Conservation (phyloP, 1,284 basidiomycete genomes). For the Coniferiporia weirii region DNA sequence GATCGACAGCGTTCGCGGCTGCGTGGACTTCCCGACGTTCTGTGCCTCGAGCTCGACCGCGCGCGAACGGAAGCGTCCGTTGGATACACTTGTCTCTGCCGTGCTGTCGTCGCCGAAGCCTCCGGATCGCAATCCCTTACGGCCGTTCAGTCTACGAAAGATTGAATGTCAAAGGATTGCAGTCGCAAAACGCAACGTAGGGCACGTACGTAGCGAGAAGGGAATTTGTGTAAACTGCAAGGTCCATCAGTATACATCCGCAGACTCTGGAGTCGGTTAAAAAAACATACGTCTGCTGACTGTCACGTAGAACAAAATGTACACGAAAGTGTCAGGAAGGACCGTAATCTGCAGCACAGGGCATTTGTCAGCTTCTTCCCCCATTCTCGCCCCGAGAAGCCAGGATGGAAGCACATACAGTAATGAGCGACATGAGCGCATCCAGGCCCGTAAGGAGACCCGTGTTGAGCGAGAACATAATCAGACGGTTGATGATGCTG, state of each 20-base stretch:
- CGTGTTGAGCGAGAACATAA: conserved; percentile 18
- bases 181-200: background rate
- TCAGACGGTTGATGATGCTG: conserved; percentile 17
- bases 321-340: conserved; percentile 14
- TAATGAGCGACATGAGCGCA: conserved; percentile 15
- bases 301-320: conserved; percentile 16
- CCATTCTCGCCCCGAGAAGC: background rate
- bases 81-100: conserved; percentile 7
- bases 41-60: conserved; percentile 13
- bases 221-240: conserved; percentile 17
- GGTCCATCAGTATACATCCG: background rate
- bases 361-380: background rate
- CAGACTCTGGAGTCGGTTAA: background rate
- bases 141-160: conserved; percentile 11
- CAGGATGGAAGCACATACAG: conserved; percentile 5
- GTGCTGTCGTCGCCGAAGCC: conserved; percentile 12
- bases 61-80: conserved; percentile 10
- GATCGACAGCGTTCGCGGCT: conserved; percentile 12
- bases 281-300: conserved; percentile 16
- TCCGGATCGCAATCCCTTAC: background rate
- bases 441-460: conserved; percentile 18
- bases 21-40: background rate
- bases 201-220: conserved; percentile 15
- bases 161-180: background rate
- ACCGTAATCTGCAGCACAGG: conserved; percentile 11